phyloP scores from a whole-genome alignment of 306 rosid species.

The Vigna reflexopilosa region DNA sequence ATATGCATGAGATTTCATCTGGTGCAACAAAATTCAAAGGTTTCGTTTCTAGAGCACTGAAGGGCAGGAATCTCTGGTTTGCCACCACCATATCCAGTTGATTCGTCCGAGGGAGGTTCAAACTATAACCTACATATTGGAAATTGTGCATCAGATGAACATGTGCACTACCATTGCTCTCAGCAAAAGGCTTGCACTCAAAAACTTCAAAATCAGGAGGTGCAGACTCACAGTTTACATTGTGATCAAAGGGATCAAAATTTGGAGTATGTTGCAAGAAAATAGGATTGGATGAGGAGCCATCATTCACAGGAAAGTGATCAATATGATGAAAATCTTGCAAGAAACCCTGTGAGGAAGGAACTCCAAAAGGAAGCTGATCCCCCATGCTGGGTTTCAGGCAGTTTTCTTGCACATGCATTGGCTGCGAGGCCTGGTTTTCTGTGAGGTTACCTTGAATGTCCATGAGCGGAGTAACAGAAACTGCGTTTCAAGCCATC shows the following conservation, averaged over 20 bases:
- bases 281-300: constrained; percentile 62
- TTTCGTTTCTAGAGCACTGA: constrained; percentile 49
- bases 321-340: constrained; percentile 75
- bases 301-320: constrained; percentile 48
- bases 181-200: constrained; percentile 58
- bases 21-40: constrained; percentile 64
- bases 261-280: constrained; percentile 51
- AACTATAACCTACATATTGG: constrained; percentile 51
- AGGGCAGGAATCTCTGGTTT: constrained; percentile 47
- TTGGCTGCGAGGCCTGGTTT: constrained; percentile 48
- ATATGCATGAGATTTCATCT: constrained; percentile 73
- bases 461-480: constrained; percentile 60
- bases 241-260: constrained; percentile 53
- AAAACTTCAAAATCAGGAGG: constrained; percentile 47
- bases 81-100: constrained; percentile 48
- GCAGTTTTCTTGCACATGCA: constrained; percentile 51
- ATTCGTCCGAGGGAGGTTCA: constrained; percentile 55
- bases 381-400: constrained; percentile 51
- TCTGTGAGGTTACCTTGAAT: constrained; percentile 51
- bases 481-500: constrained; percentile 38
- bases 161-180: constrained; percentile 44
- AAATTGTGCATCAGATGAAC: constrained; percentile 68
- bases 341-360: constrained; percentile 60
- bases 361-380: constrained; percentile 52
- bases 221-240: constrained; percentile 44